These are phyloP conservation scores for Hygrophoropsis aurantiaca DNA, from an alignment of 768 basidiomycete genomes.

Conservation along the genomic window DNA sequence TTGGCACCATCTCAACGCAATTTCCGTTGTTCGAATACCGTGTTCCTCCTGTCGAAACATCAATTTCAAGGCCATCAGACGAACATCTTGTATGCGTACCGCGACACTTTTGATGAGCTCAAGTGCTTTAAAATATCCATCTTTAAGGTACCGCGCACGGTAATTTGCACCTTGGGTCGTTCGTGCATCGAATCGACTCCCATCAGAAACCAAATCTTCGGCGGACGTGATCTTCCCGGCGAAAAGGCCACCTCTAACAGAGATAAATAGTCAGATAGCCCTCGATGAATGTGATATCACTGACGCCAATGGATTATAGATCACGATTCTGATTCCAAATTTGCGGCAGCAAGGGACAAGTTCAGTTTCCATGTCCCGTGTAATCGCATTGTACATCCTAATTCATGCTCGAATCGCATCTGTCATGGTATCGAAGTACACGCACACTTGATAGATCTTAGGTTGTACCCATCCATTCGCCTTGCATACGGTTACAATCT, in stretches of 20 bases:
- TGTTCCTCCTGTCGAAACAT: conserved; percentile 29
- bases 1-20: conserved; percentile 39
- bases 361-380: conserved; percentile 32
- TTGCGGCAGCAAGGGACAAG: conserved; percentile 35
- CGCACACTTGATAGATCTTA: conserved; percentile 33
- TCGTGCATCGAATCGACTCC: conserved; percentile 29
- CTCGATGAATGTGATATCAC: conserved; percentile 3
- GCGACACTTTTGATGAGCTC: conserved; percentile 30
- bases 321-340: conserved; percentile 30
- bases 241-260: conserved; percentile 33
- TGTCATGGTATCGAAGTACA: neutral
- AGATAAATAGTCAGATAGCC: neutral
- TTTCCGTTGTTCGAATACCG: conserved; percentile 31
- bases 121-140: conserved; percentile 31
- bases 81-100: conserved; percentile 14
- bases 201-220: conserved; percentile 17
- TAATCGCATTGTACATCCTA: conserved; percentile 36
- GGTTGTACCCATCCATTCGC: conserved; percentile 35
- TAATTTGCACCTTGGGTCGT: conserved; percentile 30
- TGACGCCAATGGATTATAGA: conserved; percentile 34
- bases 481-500: conserved; percentile 33
- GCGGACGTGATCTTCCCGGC: conserved; percentile 29
- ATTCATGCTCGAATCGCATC: neutral
- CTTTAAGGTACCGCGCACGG: conserved; percentile 31
- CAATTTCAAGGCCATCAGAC: too few relatives aligned